Conservation (phyloP, 495 filamentous ascomycete genomes). For the Ascodesmis nigricans region DNA sequence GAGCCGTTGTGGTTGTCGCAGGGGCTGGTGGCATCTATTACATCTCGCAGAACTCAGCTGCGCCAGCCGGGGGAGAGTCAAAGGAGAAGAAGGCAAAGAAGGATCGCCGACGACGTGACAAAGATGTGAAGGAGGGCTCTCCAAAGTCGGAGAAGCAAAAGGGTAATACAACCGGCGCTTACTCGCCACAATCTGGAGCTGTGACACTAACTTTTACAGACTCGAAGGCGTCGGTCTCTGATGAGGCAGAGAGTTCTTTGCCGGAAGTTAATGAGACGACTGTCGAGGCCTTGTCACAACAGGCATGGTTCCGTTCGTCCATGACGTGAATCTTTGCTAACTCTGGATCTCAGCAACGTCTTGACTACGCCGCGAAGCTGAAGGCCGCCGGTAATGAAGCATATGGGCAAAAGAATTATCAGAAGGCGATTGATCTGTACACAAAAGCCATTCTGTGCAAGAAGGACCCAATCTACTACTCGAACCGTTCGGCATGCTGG, state of each 20-base stretch:
- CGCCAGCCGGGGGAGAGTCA: conserved; percentile 27
- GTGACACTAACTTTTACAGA: background rate
- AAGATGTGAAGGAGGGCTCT: conserved; percentile 27
- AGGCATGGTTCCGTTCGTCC: conserved; percentile 27
- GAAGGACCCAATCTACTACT: conserved; percentile 94
- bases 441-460: conserved; percentile 90
- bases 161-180: conserved; percentile 10
- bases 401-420: conserved; percentile 78
- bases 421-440: conserved; percentile 79
- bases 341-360: conserved; percentile 32
- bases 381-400: conserved; percentile 95
- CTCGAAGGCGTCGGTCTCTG: conserved; percentile 24
- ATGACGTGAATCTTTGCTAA: conserved; percentile 10
- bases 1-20: conserved; percentile 74
- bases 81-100: conserved; percentile 44
- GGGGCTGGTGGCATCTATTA: conserved; percentile 85
- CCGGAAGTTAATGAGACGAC: conserved; percentile 66
- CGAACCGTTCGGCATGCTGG: conserved; percentile 92
- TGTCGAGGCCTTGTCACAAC: conserved; percentile 43
- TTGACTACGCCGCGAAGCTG: conserved; percentile 68
- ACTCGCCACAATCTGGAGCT: background rate
- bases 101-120: conserved; percentile 37
- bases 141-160: conserved; percentile 22
- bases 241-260: conserved; percentile 52
- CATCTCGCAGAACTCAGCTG: conserved; percentile 37